phyloP scores from a whole-genome alignment of 306 rosid genomes.

The Arachis stenosperma region DNA sequence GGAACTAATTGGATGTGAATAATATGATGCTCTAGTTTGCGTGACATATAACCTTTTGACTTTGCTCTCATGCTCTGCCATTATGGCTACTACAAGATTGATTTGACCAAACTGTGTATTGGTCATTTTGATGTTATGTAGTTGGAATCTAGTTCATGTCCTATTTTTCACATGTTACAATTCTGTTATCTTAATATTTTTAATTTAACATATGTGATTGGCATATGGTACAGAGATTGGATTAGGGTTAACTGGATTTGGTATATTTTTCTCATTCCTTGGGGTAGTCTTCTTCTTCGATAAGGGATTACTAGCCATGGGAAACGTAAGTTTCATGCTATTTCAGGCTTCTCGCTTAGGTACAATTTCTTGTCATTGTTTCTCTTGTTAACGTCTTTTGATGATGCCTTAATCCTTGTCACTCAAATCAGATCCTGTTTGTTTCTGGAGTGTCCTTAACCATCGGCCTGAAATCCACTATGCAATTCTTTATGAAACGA shows the following conservation, averaged over 20 bases:
- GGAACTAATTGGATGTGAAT: slow-evolving; percentile 28
- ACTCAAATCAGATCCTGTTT: slow-evolving; percentile 82
- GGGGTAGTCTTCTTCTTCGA: slow-evolving; percentile 92
- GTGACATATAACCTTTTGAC: neutral
- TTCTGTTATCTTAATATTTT: slow-evolving; percentile 22
- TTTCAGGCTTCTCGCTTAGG: slow-evolving; percentile 19
- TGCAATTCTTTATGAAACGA: slow-evolving; percentile 96
- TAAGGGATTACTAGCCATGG: slow-evolving; percentile 98
- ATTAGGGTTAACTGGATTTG: slow-evolving; percentile 95
- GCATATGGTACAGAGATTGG: slow-evolving; percentile 81
- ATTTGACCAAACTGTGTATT: slow-evolving; percentile 19
- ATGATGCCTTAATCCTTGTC: slow-evolving; percentile 31
- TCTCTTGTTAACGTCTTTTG: neutral
- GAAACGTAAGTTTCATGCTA: slow-evolving; percentile 69
- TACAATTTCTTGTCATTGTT: slow-evolving; percentile 3
- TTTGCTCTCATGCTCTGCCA: neutral
- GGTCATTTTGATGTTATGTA: slow-evolving; percentile 12
- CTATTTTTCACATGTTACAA: slow-evolving; percentile 15
- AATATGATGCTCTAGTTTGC: neutral
- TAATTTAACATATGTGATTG: slow-evolving; percentile 30
- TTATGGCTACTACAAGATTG: slow-evolving; percentile 7
- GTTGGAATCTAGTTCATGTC: slow-evolving; percentile 24
- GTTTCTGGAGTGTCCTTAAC: slow-evolving; percentile 94
- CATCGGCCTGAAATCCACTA: slow-evolving; percentile 85
- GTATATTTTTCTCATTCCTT: slow-evolving; percentile 87